These are phyloP conservation scores for Penicillium sp. DNA, from an alignment of 2,329 filamentous ascomycete genomes.

Conservation along the genomic window DNA sequence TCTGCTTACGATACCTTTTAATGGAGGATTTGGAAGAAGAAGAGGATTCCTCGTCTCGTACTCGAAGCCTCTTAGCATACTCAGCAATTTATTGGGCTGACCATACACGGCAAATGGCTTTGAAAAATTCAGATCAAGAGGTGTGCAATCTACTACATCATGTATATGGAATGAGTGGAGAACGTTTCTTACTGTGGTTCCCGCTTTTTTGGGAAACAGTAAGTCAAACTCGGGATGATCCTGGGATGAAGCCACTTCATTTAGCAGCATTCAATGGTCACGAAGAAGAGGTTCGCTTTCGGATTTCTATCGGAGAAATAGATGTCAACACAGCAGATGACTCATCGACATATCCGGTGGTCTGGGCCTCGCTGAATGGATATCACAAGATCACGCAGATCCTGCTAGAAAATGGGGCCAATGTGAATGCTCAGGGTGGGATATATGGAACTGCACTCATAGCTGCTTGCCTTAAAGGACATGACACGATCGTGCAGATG, in stretches of 20 bases:
- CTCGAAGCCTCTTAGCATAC: not conserved
- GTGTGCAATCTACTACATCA: not conserved
- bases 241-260: not conserved
- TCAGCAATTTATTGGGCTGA: not conserved
- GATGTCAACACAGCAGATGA: not conserved
- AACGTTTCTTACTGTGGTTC: not conserved
- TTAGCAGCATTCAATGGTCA: constrained; percentile 6
- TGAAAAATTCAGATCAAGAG: not conserved
- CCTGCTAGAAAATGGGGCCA: constrained; percentile 3
- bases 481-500: not conserved
- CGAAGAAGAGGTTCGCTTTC: not conserved
- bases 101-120: not conserved
- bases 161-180: not conserved
- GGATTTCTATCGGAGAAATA: not conserved
- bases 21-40: not conserved
- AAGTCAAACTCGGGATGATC: fast-evolving
- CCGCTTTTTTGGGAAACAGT: constrained; percentile 1
- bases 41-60: not conserved
- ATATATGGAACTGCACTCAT: not conserved
- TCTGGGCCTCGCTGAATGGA: not conserved
- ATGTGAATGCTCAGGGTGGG: not conserved
- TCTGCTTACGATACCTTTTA: constrained; percentile 10
- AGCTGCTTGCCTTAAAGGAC: not conserved
- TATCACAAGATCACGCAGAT: not conserved
- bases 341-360: not conserved